These are phyloP conservation scores for Catenaria anguillulae DNA, from an alignment of 371 early-diverging fungal genomes.

Conservation along the genomic window DNA sequence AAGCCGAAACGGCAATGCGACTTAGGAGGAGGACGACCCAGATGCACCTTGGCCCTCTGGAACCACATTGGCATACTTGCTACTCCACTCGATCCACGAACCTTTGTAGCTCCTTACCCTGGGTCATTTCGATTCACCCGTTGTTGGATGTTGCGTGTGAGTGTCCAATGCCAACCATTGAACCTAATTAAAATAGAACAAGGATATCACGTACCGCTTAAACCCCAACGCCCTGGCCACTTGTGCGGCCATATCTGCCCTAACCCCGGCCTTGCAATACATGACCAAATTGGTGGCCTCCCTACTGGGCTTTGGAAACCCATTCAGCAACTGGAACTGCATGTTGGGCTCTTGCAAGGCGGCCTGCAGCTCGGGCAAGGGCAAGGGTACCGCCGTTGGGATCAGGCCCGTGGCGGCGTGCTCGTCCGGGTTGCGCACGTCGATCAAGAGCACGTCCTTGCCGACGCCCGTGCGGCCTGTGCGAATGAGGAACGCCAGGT, in stretches of 20 bases:
- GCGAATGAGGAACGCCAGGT: neutral
- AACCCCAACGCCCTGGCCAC: neutral
- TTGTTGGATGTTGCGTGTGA: neutral
- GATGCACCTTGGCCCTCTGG: too few species aligned
- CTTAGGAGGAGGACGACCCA: too few species aligned
- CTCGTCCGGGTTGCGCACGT: conserved; percentile 3
- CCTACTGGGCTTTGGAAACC: conserved; percentile 4
- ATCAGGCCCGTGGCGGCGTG: neutral
- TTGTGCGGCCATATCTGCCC: neutral
- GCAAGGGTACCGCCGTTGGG: neutral
- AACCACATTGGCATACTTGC: neutral
- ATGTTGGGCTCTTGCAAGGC: neutral
- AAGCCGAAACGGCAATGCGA: too few species aligned
- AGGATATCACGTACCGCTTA: neutral
- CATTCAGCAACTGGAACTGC: conserved; percentile 6
- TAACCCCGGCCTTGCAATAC: neutral
- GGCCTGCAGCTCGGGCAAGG: neutral
- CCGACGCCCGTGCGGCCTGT: neutral
- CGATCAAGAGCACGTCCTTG: neutral
- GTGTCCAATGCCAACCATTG: neutral
- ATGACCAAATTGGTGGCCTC: neutral
- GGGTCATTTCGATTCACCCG: neutral
- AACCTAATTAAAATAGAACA: too few species aligned
- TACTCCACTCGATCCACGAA: neutral
- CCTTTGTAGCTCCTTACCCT: conserved; percentile 4